Evolutionary conservation across 1,139 yeast genomes (phyloP), one percentile per base, ranked within the genome.

Genomic region (Yamadazyma oceani): DNA sequence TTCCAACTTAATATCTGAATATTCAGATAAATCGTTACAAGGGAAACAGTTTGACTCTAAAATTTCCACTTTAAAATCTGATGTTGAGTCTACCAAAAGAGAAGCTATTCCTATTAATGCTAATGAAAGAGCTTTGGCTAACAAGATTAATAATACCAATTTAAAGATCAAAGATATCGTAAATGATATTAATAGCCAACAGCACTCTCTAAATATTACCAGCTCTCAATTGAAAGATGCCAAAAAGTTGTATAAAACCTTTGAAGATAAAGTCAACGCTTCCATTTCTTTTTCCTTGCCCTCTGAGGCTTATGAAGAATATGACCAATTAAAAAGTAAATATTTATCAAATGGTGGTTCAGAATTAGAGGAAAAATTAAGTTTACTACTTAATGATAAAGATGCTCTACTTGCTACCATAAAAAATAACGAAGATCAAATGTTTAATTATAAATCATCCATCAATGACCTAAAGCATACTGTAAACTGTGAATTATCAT

Each of bases 331-430:
- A 42, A 75, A 87, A 51, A 78, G 78, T 14, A 52, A 66, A 38
- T 87, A 78, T 49, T 60, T 85, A 34, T 62, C 77, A 17, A 60
- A 62, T 25, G 82, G 80, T 2, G 90, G 90, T 17, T 73, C 82
- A 8, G 61, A 69, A 28, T 66, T 81, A 31, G 82, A 81, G 43
- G 81, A 77, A 42, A 61, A 73, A 27, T 49, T 78, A 26, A 57
- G 69, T 1, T 55, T 75, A 8, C 45, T 77, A 11, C 48, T 55
- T 17, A 75, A 71, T 41, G 79, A 78, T 29, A 69, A 64, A 40
- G 73, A 67, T 4, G 69, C 77, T 9, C 38, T 75, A 2, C 50
- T 54, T 5, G 57, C 66, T 0, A 68, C 68, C 16, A 54, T 79
- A 13, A 61, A 60, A 9, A 66, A 64, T 42, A 55, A 73, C 27